Evolutionary conservation across 306 rosid genomes (phyloP), one percentile per base, ranked within the genome.

Genomic region (Biancaea sappan): DNA sequence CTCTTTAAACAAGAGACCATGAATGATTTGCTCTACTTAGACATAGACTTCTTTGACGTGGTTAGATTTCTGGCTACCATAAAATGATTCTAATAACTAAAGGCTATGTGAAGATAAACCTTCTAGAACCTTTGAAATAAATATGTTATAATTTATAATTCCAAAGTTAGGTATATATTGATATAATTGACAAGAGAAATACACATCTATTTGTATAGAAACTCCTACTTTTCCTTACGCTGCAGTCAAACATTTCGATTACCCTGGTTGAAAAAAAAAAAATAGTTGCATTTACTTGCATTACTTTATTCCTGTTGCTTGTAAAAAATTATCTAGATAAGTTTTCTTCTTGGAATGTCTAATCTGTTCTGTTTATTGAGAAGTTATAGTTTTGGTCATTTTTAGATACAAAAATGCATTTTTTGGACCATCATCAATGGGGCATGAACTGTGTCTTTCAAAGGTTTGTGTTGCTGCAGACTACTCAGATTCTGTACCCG

Each of bases 381-480:
- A 74, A 32, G 51, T 2, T 16, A 19, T 53, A 19, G 11, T 69
- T 80, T 66, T 43, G 64, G 61, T 52, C 47, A 74, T 51, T 75
- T 69, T 83, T 81, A 85, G 93, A 66, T 84, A 82, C 96, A 94
- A 85, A 85, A 88, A 74, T 72, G 74, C 86, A 8, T 44, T 71
- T 66, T 75, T 80, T 66, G 96, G 94, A 72, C 76, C 88, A 32
- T 71, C 91, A 59, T 80, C 92, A 58, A 48, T 67, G 72, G 96
- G 93, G 46, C 89, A 87, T 75, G 91, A 83, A 28, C 84, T 67
- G 77, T 80, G 88, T 82, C 83, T 77, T 80, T 87, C 94, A 83
- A 94, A 86, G 91, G 91, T 86, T 84, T 79, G 82, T 38, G 98
- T 91, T 34, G 96, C 98, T 81, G 94, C 98, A 41, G 98, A 89